Evolutionary conservation across 768 basidiomycete genomes (phyloP), one percentile per base, ranked within the genome.

Genomic region (Russula ochroleuca): DNA sequence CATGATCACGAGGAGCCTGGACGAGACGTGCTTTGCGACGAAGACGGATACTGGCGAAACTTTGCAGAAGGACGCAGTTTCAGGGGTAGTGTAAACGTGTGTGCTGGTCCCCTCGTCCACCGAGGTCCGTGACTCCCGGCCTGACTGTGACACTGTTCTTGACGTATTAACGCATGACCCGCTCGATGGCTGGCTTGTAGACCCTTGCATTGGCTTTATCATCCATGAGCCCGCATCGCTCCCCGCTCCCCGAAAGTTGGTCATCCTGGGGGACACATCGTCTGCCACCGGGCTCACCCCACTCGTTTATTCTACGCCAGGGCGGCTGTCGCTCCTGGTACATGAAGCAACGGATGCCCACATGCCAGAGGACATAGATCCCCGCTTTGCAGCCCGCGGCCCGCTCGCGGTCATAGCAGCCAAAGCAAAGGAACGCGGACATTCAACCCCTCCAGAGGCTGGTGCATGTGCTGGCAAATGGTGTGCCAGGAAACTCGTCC

Each of bases 261-360:
- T 86, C 28, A 80, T 93, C 51, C 78, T 93, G 5, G 92, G 92
- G 0, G 91, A 94, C 70, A 92, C 90, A 1, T 83, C 75, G 66
- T 85, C 93, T 69, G 80, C 86, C 0, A 79, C 81, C 31, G 69
- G 77, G 1, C 81, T 90, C 55, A 73, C 80, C n/a, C 83, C 83
- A 11, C 79, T 90, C 25, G 59, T 75, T 10, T 48, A 61, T 50
- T 50, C 67, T 33, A 25, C 52, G 14, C 67, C 59, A 6, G 62
- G 55, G 0, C 65, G 68, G 5, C 65, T 76, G 0, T 83, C 85
- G 33, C 77, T 94, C n/a, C 79, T 94, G 21, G 78, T 94, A n/a
- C 93, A 94, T 72, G 92, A 94, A 74, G 84, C 87, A 1, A 92
- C 90, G 2, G 91, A 94, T 70, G 85, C 87, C 0, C 81, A 80